A percentile compares a stretch with the other conserved stretches of the same genome.
Evolutionary conservation across 495 filamentous ascomycete species (phyloP).

Genomic region (Hyaloscypha bicolor): DNA sequence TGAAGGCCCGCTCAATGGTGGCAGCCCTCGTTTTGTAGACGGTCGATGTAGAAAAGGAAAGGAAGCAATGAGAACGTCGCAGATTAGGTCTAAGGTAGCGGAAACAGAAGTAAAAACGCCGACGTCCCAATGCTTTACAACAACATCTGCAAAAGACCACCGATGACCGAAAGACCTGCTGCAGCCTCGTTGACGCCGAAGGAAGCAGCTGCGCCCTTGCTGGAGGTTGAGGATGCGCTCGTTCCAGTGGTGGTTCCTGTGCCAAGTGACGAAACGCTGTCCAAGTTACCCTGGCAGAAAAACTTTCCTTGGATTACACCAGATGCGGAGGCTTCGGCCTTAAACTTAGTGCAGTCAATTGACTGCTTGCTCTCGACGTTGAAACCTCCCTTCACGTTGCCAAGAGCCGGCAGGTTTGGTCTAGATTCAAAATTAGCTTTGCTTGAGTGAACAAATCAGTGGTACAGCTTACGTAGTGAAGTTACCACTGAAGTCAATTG

Average conservation of each 20-base stretch:
- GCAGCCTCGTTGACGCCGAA: conserved; percentile 36
- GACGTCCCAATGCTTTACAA: conserved; percentile 38
- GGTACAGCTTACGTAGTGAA: conserved; percentile 71
- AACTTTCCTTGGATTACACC: conserved; percentile 62
- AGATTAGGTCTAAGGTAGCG: conserved; percentile 38
- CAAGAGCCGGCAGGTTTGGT: conserved; percentile 66
- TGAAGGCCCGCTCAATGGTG: conserved; percentile 30
- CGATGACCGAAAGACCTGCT: conserved; percentile 38
- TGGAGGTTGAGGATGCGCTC: conserved; percentile 41
- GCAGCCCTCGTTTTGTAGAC: conserved; percentile 20
- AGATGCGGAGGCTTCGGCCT: conserved; percentile 41
- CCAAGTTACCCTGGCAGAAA: conserved; percentile 60
- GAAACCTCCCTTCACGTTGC: conserved; percentile 82
- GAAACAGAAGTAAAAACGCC: conserved; percentile 34
- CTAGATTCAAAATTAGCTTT: conserved; percentile 47
- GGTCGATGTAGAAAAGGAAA: conserved; percentile 20
- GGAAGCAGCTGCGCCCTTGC: conserved; percentile 48
- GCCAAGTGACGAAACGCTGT: conserved; percentile 42
- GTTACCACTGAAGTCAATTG: conserved; percentile 85
- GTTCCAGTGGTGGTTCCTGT: conserved; percentile 17
- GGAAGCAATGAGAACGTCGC: conserved; percentile 33
- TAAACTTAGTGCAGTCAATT: conserved; percentile 56
- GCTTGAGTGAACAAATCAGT: neutral
- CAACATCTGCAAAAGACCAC: conserved; percentile 35
- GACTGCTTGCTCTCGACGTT: conserved; percentile 76